Conservation (phyloP, 257 asterid species). For the Knoxia roxburghii region DNA sequence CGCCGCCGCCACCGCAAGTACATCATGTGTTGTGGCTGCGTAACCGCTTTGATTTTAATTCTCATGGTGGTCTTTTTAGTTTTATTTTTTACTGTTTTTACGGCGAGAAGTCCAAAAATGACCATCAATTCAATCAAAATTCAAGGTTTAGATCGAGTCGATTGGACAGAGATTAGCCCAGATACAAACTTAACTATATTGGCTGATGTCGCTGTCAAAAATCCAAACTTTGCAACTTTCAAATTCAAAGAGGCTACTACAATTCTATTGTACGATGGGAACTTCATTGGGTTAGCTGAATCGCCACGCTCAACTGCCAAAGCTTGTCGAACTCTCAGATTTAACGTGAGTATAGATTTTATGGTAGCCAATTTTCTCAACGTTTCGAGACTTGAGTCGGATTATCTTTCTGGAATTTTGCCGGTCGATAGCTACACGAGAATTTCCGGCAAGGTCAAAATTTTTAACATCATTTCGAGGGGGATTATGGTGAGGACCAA, state of each 20-base stretch:
- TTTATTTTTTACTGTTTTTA: constrained; percentile 26
- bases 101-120: constrained; percentile 23
- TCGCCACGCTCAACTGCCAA: constrained; percentile 11
- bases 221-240: constrained; percentile 30
- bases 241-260: constrained; percentile 11
- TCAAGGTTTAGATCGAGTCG: constrained; percentile 20
- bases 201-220: constrained; percentile 27
- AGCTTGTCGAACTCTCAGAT: constrained; percentile 19
- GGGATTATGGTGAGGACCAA: constrained; percentile 19
- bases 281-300: constrained; percentile 16
- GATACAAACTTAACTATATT: constrained; percentile 16
- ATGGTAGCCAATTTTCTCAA: constrained; percentile 16
- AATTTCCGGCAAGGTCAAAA: constrained; percentile 28
- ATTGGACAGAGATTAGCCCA: constrained; percentile 10
- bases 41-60: constrained; percentile 13
- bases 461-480: constrained; percentile 22
- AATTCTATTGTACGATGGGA: constrained; percentile 14
- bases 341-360: constrained; percentile 15
- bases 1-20: constrained; percentile 26
- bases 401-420: constrained; percentile 21
- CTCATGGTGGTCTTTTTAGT: constrained; percentile 13
- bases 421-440: constrained; percentile 23
- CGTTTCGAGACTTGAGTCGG: constrained; percentile 20
- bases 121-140: constrained; percentile 16
- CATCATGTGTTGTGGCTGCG: constrained; percentile 31